Evolutionary conservation across 2,329 filamentous ascomycete species (phyloP).

Genomic region (Pseudogymnoascus sp.): DNA sequence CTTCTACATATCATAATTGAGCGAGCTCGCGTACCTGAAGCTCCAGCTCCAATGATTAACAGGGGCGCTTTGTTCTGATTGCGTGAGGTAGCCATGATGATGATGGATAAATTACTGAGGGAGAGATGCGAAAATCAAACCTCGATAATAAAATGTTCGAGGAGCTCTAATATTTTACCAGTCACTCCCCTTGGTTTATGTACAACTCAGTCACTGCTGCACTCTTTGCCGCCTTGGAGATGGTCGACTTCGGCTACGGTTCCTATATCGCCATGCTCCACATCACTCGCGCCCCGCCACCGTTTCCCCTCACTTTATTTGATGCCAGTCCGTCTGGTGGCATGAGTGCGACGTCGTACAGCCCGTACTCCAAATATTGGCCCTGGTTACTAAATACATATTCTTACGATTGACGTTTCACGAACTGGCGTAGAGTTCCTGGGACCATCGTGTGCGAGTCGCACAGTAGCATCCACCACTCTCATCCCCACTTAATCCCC

Average conservation of each 20-base stretch:
- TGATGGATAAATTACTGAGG: background rate
- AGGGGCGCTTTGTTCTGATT: constrained; percentile 25
- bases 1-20: background rate
- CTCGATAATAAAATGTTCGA: background rate
- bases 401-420: background rate
- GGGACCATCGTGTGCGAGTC: background rate
- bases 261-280: background rate
- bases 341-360: background rate
- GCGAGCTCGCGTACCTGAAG: constrained; percentile 34
- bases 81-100: background rate
- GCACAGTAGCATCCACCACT: background rate
- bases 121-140: background rate
- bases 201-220: background rate
- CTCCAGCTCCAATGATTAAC: constrained; percentile 48
- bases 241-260: background rate
- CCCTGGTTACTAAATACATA: background rate
- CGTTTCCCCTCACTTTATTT: background rate
- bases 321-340: background rate
- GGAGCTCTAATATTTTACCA: background rate
- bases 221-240: background rate
- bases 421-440: background rate
- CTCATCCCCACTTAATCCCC: background rate
- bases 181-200: background rate
- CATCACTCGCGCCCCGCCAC: background rate
- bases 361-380: background rate